Percentiles rank a stretch among this genome's conserved stretches.
Evolutionary conservation across 306 rosid genomes (phyloP).

Genomic region (Luffa acutangula): DNA sequence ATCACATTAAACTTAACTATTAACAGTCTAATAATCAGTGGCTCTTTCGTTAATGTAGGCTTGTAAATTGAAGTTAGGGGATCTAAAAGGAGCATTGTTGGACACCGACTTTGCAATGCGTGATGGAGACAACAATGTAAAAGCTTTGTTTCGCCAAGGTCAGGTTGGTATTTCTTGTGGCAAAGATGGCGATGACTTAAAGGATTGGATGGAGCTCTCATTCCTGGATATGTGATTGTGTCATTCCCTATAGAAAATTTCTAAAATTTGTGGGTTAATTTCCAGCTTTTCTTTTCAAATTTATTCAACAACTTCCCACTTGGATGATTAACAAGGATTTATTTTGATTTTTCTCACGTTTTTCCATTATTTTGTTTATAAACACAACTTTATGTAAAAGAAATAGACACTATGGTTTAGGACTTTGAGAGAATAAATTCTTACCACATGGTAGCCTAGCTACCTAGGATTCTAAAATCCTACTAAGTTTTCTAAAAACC

Average conservation of each 20-base stretch:
- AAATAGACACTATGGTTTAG: background rate
- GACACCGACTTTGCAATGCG: conserved; percentile 93
- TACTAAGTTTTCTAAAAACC: background rate
- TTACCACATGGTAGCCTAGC: background rate
- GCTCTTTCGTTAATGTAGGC: conserved; percentile 37
- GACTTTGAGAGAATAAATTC: background rate
- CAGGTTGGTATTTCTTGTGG: conserved; percentile 56
- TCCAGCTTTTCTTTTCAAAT: background rate
- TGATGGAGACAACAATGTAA: conserved; percentile 79
- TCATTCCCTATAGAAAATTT: background rate
- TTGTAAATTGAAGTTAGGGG: conserved; percentile 83
- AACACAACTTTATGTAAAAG: background rate
- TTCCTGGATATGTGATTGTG: background rate
- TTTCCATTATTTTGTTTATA: background rate
- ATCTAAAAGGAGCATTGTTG: conserved; percentile 78
- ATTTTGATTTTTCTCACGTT: background rate
- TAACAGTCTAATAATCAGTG: background rate
- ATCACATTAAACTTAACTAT: background rate
- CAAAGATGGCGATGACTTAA: background rate
- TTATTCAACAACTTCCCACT: background rate
- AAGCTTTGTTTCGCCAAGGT: conserved; percentile 95
- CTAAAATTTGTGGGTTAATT: background rate
- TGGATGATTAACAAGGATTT: background rate
- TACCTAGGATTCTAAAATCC: background rate
- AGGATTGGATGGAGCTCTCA: background rate